Evolutionary conservation across 2,329 filamentous ascomycete species (phyloP).

Genomic region (Colletotrichum siamense): DNA sequence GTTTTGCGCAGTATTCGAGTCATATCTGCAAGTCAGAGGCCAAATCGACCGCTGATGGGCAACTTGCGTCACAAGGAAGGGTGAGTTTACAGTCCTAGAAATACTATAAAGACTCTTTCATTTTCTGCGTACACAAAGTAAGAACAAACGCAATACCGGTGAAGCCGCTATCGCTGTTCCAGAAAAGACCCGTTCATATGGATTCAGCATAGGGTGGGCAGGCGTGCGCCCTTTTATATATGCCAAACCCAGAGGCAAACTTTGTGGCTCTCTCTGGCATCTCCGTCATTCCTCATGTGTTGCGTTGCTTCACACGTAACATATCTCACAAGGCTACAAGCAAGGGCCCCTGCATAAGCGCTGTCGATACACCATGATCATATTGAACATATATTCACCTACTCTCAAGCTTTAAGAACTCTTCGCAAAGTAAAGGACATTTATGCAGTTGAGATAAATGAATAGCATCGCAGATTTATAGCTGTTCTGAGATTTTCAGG

Average conservation of each 20-base stretch:
- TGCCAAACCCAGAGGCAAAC: too few species aligned
- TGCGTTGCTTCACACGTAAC: neutral
- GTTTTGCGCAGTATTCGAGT: neutral
- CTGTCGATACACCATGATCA: neutral
- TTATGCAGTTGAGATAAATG: neutral
- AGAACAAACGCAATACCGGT: neutral
- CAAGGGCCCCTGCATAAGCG: neutral
- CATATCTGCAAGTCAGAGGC: neutral
- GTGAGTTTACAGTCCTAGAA: neutral
- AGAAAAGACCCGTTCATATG: too few species aligned
- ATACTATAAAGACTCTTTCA: neutral
- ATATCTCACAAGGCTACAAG: neutral
- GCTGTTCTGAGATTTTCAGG: too few species aligned
- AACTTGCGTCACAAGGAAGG: neutral
- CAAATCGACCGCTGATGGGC: neutral
- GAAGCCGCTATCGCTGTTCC: neutral
- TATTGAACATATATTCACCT: neutral
- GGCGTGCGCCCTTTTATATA: neutral
- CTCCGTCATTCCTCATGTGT: neutral
- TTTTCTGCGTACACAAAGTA: neutral
- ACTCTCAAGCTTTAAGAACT: neutral
- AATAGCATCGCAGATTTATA: neutral
- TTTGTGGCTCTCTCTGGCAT: neutral
- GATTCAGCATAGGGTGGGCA: neutral
- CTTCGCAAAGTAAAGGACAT: too few species aligned